Percentiles rank a stretch among this genome's conserved stretches.
phyloP scores from a whole-genome alignment of 768 basidiomycete species.

The Rhizopogon vulgaris region DNA sequence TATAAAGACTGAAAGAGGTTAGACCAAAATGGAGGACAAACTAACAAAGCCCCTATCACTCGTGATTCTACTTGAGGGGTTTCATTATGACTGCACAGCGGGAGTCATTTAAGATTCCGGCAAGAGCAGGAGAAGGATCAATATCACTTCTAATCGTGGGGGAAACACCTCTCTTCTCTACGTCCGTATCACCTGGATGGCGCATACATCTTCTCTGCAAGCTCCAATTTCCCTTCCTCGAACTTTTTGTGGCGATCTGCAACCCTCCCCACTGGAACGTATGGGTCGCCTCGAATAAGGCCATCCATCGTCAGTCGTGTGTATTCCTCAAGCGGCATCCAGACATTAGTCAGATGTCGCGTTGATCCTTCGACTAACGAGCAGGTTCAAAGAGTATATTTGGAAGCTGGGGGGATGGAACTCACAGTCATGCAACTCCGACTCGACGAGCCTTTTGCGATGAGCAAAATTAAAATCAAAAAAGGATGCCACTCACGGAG shows the following conservation, averaged over 20 bases:
- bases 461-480: neutral
- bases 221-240: conserved; percentile 25
- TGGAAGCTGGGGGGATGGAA: neutral
- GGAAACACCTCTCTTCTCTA: too few relatives aligned
- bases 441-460: conserved; percentile 45
- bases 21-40: too few relatives aligned
- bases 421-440: conserved; percentile 55
- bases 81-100: too few relatives aligned
- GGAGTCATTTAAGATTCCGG: too few relatives aligned
- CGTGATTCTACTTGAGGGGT: too few relatives aligned
- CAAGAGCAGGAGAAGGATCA: too few relatives aligned
- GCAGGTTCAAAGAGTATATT: conserved; percentile 35
- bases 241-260: conserved; percentile 15
- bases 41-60: too few relatives aligned
- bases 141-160: too few relatives aligned
- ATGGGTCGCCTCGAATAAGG: conserved; percentile 28
- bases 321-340: conserved; percentile 51
- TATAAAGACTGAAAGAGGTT: too few relatives aligned
- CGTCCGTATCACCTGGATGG: too few relatives aligned
- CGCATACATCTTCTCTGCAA: neutral
- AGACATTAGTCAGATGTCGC: conserved; percentile 40
- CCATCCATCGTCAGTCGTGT: conserved; percentile 33
- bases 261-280: conserved; percentile 21
- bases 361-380: conserved; percentile 51
- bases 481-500: conserved; percentile 38